A percentile compares a stretch with the other conserved stretches of the same genome.
These are phyloP conservation scores for Sporothrix phasma DNA, from an alignment of 2,329 filamentous ascomycete species.

Conservation along the genomic window DNA sequence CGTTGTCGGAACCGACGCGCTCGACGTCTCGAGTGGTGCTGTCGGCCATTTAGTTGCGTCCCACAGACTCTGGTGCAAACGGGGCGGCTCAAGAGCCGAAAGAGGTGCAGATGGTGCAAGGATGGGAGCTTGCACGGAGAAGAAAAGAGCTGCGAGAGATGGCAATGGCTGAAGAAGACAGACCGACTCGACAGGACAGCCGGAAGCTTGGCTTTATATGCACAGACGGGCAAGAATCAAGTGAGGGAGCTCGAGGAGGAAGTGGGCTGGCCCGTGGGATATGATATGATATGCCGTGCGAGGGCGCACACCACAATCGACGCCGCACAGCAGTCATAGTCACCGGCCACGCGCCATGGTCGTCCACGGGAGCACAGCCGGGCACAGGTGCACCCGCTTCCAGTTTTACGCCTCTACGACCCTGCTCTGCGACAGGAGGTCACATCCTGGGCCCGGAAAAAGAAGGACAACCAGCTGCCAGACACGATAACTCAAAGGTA, in stretches of 20 bases:
- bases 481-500: background rate
- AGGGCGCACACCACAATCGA: background rate
- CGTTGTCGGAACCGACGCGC: background rate
- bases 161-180: background rate
- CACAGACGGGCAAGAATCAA: background rate
- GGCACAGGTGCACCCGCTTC: background rate
- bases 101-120: background rate
- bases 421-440: background rate
- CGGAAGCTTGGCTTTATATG: background rate
- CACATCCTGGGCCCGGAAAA: background rate
- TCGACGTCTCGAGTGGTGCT: constrained; percentile 4
- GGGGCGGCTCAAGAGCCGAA: background rate
- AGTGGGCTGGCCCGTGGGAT: background rate
- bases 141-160: background rate
- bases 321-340: background rate
- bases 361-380: background rate
- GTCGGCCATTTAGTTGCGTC: background rate
- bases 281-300: background rate
- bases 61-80: background rate
- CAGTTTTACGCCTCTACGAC: background rate
- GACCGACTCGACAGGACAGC: background rate
- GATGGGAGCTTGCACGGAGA: background rate
- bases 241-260: background rate
- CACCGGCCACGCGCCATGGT: background rate
- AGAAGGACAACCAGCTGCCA: background rate